Evolutionary conservation across 495 filamentous ascomycete species (phyloP), one percentile per base, ranked within the genome.

Genomic region (Aspergillus mulundensis): DNA sequence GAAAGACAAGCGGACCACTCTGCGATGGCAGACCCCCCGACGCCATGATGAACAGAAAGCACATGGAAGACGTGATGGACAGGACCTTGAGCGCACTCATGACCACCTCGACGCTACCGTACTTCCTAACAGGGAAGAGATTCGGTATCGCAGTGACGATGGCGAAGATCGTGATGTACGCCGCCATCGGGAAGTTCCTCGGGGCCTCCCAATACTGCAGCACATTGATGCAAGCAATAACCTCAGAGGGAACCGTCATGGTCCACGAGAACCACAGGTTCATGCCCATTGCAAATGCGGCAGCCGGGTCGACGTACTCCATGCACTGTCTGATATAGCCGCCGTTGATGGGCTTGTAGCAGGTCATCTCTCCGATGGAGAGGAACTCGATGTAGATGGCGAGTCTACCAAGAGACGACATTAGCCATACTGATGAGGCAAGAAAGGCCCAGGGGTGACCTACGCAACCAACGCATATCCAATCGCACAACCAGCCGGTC

Each of bases 181-280:
- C 66, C 14, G 66, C 64, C 1, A 69, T 53, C 12, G 66, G 66
- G 5, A 69, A 28, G 11, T 51, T 54, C 7, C 63, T 44, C 5
- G 66, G 66, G n/a, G 58, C 53, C 4, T 64, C 64, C 66, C 66
- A 69, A 57, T 60, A 66, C 51, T 66, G 54, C 7, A 69, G 46
- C 7, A 69, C 62, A 5, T 64, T 66, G 3, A 66, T 58, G 2
- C 64, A 64, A 18, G 66, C 66, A 30, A 64, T 69, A 0, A 69
- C 64, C 48, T 69, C 66, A 24, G 66, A 61, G 8, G 66, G 66
- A 1, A 69, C 66, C 7, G 62, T 64, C 60, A 69, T 65, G 10
- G 65, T 62, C 66, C 66, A 69, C 58, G 61, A 50, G 51, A 69
- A 69, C 66, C 66, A 69, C 23, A 69, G 64, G 47, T 69, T 69